Evolutionary conservation across 2,329 filamentous ascomycete species (phyloP).

Genomic region (Pyrenochaeta sp.): DNA sequence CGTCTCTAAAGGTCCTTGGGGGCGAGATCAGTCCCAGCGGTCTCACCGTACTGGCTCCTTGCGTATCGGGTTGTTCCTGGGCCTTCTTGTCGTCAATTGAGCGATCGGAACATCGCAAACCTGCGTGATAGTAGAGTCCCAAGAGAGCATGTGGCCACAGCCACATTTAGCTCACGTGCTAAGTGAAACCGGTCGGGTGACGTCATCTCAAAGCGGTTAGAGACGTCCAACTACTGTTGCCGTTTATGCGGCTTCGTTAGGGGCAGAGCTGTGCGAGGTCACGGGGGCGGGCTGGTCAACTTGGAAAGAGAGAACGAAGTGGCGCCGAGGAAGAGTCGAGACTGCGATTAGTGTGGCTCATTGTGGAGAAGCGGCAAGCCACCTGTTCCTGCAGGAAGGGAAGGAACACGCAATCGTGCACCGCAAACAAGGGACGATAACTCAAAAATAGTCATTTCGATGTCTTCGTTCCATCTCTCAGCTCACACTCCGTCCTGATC

Average conservation of each 20-base stretch:
- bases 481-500: no score
- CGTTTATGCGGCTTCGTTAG: background rate
- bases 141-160: slow-evolving; percentile 12
- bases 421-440: background rate
- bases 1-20: background rate
- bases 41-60: background rate
- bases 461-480: no score
- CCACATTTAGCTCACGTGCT: slow-evolving; percentile 13
- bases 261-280: slow-evolving; percentile 7
- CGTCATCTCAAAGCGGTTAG: slow-evolving; percentile 17
- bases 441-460: background rate
- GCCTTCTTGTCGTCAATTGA: background rate
- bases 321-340: slow-evolving; percentile 7
- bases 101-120: background rate
- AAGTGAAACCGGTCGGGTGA: slow-evolving; percentile 14
- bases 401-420: background rate
- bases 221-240: background rate
- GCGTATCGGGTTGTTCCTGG: no score
- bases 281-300: slow-evolving; percentile 6
- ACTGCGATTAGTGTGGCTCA: background rate
- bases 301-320: background rate
- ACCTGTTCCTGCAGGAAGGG: background rate
- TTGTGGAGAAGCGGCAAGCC: slow-evolving; percentile 5
- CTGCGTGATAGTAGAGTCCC: background rate
- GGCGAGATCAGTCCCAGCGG: background rate